Evolutionary conservation across 441 rosid species (phyloP).

Genomic region (Adansonia gregorii): DNA sequence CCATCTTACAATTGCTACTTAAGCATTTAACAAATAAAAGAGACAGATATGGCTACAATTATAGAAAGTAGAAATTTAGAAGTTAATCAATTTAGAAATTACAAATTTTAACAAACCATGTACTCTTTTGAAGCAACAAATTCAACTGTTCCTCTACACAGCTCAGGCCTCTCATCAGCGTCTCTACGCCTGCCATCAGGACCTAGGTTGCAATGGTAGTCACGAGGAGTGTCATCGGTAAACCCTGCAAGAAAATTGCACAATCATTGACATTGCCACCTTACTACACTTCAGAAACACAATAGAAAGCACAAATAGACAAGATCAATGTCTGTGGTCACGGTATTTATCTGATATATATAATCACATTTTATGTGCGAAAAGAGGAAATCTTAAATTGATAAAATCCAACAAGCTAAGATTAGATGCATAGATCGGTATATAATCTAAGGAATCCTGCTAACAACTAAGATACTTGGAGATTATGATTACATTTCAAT

Average conservation of each 20-base stretch:
- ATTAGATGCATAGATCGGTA: background rate
- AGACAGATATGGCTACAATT: background rate
- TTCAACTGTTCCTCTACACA: slow-evolving; percentile 93
- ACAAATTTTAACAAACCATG: slow-evolving; percentile 59
- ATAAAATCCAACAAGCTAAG: background rate
- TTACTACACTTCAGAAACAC: slow-evolving; percentile 16
- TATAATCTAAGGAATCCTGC: background rate
- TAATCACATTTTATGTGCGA: slow-evolving; percentile 2
- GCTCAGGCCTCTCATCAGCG: slow-evolving; percentile 97
- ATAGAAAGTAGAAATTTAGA: slow-evolving; percentile 3
- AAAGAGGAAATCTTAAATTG: slow-evolving; percentile 16
- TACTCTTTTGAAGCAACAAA: slow-evolving; percentile 90
- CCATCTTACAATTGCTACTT: slow-evolving; percentile 12
- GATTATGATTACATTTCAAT: slow-evolving; percentile 4
- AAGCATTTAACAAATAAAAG: background rate
- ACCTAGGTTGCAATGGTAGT: slow-evolving; percentile 94
- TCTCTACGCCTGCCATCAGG: slow-evolving; percentile 98
- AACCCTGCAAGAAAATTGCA: slow-evolving; percentile 56
- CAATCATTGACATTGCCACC: slow-evolving; percentile 28
- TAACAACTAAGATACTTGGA: slow-evolving; percentile 13
- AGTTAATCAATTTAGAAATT: background rate
- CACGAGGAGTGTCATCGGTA: slow-evolving; percentile 90
- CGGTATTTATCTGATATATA: background rate
- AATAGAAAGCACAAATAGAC: slow-evolving; percentile 20
- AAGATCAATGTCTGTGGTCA: background rate